Conservation (phyloP, 1,284 basidiomycete species). For the Gomphus sp. region DNA sequence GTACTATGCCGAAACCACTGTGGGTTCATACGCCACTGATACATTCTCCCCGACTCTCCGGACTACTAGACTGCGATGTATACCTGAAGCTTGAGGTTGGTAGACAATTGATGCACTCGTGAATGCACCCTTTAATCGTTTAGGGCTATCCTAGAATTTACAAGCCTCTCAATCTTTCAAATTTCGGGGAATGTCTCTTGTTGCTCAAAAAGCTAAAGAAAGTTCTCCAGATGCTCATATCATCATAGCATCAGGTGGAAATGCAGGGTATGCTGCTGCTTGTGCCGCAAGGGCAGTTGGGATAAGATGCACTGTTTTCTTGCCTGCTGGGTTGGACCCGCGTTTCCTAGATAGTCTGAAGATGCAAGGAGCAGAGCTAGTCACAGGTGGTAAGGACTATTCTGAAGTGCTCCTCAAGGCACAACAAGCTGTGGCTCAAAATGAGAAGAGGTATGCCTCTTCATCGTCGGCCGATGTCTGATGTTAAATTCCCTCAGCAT, state of each 20-base stretch:
- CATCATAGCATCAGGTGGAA: slow-evolving; percentile 63
- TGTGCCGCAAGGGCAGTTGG: slow-evolving; percentile 45
- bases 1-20: slow-evolving; percentile 17
- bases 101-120: neutral
- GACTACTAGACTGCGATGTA: slow-evolving; percentile 38
- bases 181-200: slow-evolving; percentile 58
- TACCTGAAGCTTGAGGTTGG: slow-evolving; percentile 64
- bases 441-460: slow-evolving; percentile 30
- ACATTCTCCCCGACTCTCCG: slow-evolving; percentile 46
- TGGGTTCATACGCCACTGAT: slow-evolving; percentile 59
- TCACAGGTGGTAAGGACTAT: slow-evolving; percentile 47
- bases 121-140: neutral
- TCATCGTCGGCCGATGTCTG: neutral
- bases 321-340: slow-evolving; percentile 43
- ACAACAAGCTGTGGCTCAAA: slow-evolving; percentile 28
- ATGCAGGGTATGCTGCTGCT: slow-evolving; percentile 63
- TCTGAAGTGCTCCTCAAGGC: slow-evolving; percentile 45
- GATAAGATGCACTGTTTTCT: slow-evolving; percentile 55
- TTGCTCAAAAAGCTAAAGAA: slow-evolving; percentile 41
- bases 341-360: slow-evolving; percentile 40
- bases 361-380: slow-evolving; percentile 44
- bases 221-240: slow-evolving; percentile 45
- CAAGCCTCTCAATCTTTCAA: slow-evolving; percentile 72
- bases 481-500: slow-evolving; percentile 29
- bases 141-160: slow-evolving; percentile 38